Evolutionary conservation across 305 asterid genomes (phyloP).

Genomic region (Andrographis paniculata): DNA sequence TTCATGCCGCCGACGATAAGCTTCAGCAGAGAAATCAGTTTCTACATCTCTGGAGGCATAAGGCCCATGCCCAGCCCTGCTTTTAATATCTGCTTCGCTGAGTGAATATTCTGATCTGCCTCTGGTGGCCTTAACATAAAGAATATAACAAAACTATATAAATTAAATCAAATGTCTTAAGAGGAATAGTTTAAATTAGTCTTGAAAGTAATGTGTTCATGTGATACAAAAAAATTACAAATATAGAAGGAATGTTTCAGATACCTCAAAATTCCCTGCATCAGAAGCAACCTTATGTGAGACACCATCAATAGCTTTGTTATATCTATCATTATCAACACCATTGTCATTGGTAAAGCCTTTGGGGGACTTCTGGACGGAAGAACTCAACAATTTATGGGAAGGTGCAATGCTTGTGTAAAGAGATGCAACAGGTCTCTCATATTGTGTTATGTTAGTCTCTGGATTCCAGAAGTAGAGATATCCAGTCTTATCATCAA

Average conservation of each 20-base stretch:
- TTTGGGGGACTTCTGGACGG: slow-evolving; percentile 50
- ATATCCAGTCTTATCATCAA: slow-evolving; percentile 87
- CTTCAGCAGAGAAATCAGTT: slow-evolving; percentile 47
- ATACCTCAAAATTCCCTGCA: slow-evolving; percentile 44
- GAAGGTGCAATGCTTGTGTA: slow-evolving; percentile 31
- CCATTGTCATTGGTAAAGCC: slow-evolving; percentile 27
- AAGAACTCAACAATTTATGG: slow-evolving; percentile 50
- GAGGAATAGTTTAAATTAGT: background rate
- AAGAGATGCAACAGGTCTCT: slow-evolving; percentile 48
- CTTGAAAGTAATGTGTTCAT: background rate
- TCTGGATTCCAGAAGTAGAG: slow-evolving; percentile 97
- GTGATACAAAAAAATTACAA: no score
- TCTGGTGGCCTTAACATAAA: slow-evolving; percentile 30
- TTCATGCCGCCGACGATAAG: slow-evolving; percentile 77
- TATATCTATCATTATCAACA: slow-evolving; percentile 34
- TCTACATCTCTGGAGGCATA: slow-evolving; percentile 38
- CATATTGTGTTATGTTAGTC: slow-evolving; percentile 89
- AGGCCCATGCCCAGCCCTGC: slow-evolving; percentile 30
- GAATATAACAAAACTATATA: background rate
- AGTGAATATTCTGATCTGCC: slow-evolving; percentile 38
- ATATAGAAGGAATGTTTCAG: slow-evolving; percentile 7
- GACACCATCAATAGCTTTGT: slow-evolving; percentile 41
- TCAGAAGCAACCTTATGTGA: slow-evolving; percentile 32
- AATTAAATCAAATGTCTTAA: background rate
- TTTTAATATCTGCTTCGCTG: slow-evolving; percentile 29